These are phyloP conservation scores for Angophora floribunda DNA, from an alignment of 345 rosid species.

Conservation along the genomic window DNA sequence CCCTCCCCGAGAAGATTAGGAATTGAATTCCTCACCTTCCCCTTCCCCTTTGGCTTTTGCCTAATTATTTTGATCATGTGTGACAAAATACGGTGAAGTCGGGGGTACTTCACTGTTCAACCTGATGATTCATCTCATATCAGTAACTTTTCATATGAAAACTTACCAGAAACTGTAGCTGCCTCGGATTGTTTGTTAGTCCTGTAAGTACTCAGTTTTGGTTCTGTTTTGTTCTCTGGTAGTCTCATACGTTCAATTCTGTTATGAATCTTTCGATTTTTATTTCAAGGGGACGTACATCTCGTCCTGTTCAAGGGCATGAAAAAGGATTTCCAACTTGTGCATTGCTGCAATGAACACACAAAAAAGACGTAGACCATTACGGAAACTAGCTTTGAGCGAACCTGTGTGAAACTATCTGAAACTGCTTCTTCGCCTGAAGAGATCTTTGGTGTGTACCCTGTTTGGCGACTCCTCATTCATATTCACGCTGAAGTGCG, in stretches of 20 bases:
- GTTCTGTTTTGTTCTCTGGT: neutral
- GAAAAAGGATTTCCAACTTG: neutral
- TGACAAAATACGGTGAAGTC: neutral
- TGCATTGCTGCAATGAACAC: neutral
- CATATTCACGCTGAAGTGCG: neutral
- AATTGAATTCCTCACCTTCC: too few relatives aligned
- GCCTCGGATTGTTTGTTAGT: neutral
- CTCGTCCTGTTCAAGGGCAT: neutral
- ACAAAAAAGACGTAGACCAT: neutral
- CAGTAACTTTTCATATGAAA: neutral
- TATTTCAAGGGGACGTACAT: neutral
- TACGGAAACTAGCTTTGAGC: neutral
- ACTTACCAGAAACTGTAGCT: neutral
- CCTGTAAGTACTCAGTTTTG: neutral
- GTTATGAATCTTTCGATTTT: neutral
- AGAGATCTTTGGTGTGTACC: neutral
- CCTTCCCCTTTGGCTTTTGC: neutral
- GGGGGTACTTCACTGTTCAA: neutral
- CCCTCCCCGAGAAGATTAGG: too few relatives aligned
- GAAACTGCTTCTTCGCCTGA: neutral
- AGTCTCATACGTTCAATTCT: neutral
- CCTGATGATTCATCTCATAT: neutral
- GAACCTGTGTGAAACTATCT: neutral
- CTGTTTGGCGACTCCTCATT: neutral
- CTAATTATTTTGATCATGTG: neutral